Evolutionary conservation across 805 yeast genomes (phyloP), one percentile per base, ranked within the genome.

Genomic region (Starmerella bombicola): DNA sequence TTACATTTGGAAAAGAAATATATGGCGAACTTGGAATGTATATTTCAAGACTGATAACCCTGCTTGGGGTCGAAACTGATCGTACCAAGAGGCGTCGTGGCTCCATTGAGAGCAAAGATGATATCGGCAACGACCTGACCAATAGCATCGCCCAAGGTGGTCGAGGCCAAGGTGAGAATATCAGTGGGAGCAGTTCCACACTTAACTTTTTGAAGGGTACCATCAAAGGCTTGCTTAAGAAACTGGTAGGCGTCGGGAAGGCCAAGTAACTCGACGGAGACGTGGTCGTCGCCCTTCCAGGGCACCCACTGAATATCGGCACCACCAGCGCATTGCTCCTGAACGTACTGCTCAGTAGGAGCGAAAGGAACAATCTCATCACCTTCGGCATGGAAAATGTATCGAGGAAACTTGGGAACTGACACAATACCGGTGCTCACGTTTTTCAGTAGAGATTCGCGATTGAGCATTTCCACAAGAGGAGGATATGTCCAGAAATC

Each of bases 291-390:
- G 23, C 38, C 38, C 5, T 18, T 17, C 41, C 30, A 41, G n/a
- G 37, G 32, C 20, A 40, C 37, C 18, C 28, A 43, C 30, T 40
- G 41, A 22, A 43, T 40, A 22, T 41, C 28, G 10, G 40, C 47
- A 20, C 47, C 47, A 5, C 18, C 7, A 13, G 15, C 26, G 19
- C 47, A 44, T 37, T 38, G 42, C 35, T 42, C 33, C 8, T 18
- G 20, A 10, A 42, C 37, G 24, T 38, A 42, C 19, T 32, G 19
- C n/a, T 48, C 47, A 13, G 51, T 55, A 15, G 31, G 28, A 5
- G 21, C 41, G 33, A 35, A 22, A 10, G 52, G 51, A 24, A 50
- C 50, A 31, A 54, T 41, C 32, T 51, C 52, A 31, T 54, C 58
- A 9, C 18, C 15, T 12, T 24, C 39, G 13, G 55, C 54, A 30